Base-by-base conservation (phyloP, 495 filamentous ascomycete species). In the Neurospora sp. region DNA sequence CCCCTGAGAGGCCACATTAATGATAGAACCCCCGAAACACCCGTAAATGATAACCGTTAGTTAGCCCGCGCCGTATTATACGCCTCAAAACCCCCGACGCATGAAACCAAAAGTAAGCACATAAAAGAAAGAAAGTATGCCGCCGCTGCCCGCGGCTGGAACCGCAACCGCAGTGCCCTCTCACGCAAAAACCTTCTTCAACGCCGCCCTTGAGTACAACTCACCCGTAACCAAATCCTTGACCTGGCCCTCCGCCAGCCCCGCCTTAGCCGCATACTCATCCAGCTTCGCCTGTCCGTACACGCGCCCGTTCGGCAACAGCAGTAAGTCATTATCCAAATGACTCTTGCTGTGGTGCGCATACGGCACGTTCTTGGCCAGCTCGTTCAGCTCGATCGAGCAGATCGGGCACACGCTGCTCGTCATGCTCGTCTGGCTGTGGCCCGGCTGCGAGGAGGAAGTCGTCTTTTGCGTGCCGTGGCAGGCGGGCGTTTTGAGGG, bases 401-500 rank as follows among this genome's bases (percentile, higher is more conserved):
- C 96, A 99, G 78, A 98, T 98, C 5, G 96, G 96, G 77, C 96
- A 99, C 66, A 97, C 89, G 73, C 77, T 82, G 1, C 82, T 77
- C 3, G 81, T 81, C 38, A 85, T 76, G 22, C 79, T 80, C 3
- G 82, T 69, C 37, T 80, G 78, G 72, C 79, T 16, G 78, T 82
- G 72, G 6, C 72, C 61, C 9, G 68, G 53, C 16, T 78, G 72
- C 37, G 72, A 77, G n/a, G 76, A 76, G 75, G 66, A 74, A 74
- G 71, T 46, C 38, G 46, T 37, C 35, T 38, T 48, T 37, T 16
- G n/a, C 20, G 41, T 76, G 73, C 70, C 76, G 84, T 99, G 94
- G 81, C 96, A 99, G 12, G 94, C 89, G 1, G 96, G 96, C 3
- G 96, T 98, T 78, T 99, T 99, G 68, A 99, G 90, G 1, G 96